Evolutionary conservation across 2,329 filamentous ascomycete species (phyloP).

Genomic region (Triangularia setosa): DNA sequence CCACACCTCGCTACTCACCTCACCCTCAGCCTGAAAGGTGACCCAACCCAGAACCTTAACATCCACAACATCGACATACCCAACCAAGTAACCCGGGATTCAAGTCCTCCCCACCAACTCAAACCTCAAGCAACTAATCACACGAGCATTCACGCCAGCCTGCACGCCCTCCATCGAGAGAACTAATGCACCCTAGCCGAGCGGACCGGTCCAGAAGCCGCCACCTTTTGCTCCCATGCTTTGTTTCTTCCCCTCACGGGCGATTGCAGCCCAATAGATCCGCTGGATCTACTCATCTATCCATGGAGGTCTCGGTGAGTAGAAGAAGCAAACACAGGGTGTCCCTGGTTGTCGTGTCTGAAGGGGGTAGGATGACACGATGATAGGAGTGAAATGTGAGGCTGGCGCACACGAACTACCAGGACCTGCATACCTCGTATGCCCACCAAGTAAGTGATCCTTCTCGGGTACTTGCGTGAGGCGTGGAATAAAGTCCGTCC

Average conservation of each 20-base stretch:
- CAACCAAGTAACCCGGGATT: not conserved
- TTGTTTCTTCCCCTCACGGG: not conserved
- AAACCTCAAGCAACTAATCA: not conserved
- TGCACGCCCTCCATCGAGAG: not conserved
- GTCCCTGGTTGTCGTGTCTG: not conserved
- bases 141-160: not conserved
- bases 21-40: not conserved
- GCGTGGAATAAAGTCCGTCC: not conserved
- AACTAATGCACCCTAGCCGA: slow-evolving; percentile 7
- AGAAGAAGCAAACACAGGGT: not conserved
- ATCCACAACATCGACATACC: not conserved
- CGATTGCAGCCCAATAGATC: not conserved
- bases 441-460: not conserved
- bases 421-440: not conserved
- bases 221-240: not conserved
- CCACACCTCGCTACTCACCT: not conserved
- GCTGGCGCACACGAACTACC: not conserved
- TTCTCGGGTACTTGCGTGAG: not conserved
- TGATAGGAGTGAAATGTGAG: not conserved
- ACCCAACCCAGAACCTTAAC: not conserved
- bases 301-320: slow-evolving; percentile 1
- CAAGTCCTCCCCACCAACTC: not conserved
- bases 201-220: slow-evolving; percentile 2
- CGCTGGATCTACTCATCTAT: not conserved
- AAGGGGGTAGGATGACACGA: no score